Evolutionary conservation across 2,329 filamentous ascomycete species (phyloP), one percentile per base, ranked within the genome.

Genomic region (Malbranchea cinnamomea): DNA sequence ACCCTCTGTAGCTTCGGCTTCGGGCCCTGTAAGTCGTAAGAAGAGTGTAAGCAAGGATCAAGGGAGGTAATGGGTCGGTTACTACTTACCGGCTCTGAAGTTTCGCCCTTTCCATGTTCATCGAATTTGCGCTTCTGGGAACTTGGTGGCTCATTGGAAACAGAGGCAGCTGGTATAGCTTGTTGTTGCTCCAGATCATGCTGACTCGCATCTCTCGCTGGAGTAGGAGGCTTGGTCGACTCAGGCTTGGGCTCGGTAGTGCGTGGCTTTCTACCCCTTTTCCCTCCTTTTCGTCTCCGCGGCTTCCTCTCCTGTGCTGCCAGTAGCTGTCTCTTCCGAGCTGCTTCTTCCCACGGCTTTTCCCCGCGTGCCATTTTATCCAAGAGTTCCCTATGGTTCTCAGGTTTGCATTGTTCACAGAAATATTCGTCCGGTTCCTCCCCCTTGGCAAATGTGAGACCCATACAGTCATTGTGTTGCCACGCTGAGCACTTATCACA

Each of bases 391-490:
- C 72, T 74, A 58, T 98, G 89, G 38, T 85, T 74, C 33, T 83
- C 69, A 1, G 89, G 89, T 30, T 70, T 69, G 60, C 89, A 95
- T 55, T 77, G 63, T 56, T 98, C 89, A 57, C 89, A 98, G 56
- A 78, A 91, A 60, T 98, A 98, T 54, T 80, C 68, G 37, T 79
- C 79, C 17, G 80, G 78, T 32, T 82, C 67, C 46, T 85, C 73
- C 35, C 85, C 59, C 34, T 68, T 79, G 18, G 76, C 71, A 43
- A 80, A 83, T 26, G 77, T 73, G 46, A 94, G 71, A 31, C 82
- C 83, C 64, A 98, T 82, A 52, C 89, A 98, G 39, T 91, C 77
- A 48, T 94, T 94, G 57, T 98, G 89, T 57, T 98, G 89, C 89
- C 89, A 98, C 23, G 78, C 87, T 28, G 73, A 74, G 56, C 89